These are phyloP conservation scores for Tricholoma saponaceum DNA, from an alignment of 768 basidiomycete genomes.

Conservation along the genomic window DNA sequence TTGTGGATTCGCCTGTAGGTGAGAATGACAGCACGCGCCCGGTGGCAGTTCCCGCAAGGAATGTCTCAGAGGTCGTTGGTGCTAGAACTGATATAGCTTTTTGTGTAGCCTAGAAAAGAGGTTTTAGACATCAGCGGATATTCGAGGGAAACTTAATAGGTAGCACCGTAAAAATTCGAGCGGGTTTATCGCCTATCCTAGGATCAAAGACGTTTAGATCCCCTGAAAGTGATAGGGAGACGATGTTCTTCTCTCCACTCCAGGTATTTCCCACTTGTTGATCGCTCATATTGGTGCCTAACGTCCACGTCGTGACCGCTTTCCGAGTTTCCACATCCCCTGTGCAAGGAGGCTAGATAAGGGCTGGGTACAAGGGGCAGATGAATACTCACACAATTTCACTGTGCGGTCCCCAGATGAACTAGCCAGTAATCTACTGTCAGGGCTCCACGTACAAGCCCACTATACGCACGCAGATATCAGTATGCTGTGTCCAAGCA, in stretches of 20 bases:
- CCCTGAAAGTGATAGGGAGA: slow-evolving; percentile 82
- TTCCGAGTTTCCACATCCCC: slow-evolving; percentile 82
- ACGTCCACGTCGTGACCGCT: slow-evolving; percentile 59
- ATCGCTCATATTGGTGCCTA: slow-evolving; percentile 69
- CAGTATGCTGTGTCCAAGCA: not conserved
- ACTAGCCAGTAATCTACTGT: slow-evolving; percentile 71
- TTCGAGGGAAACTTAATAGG: not conserved
- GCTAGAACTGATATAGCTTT: slow-evolving; percentile 70
- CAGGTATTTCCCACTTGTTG: slow-evolving; percentile 93
- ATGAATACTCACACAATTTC: slow-evolving; percentile 63
- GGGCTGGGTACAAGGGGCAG: not conserved
- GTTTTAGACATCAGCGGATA: not conserved
- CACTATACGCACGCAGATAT: slow-evolving; percentile 36
- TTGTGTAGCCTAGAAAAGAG: slow-evolving; percentile 61
- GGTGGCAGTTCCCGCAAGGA: slow-evolving; percentile 78
- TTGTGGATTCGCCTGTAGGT: slow-evolving; percentile 37
- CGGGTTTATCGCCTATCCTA: slow-evolving; percentile 55
- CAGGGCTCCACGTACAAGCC: slow-evolving; percentile 77
- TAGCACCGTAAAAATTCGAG: slow-evolving; percentile 56
- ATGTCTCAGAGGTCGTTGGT: slow-evolving; percentile 46
- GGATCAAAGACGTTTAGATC: slow-evolving; percentile 81
- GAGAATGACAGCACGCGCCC: slow-evolving; percentile 70
- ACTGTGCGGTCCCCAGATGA: slow-evolving; percentile 86
- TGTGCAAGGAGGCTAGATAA: slow-evolving; percentile 19
- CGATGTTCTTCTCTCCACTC: slow-evolving; percentile 64